phyloP scores from a whole-genome alignment of 495 filamentous ascomycete genomes.

The Xylaria cubensis region DNA sequence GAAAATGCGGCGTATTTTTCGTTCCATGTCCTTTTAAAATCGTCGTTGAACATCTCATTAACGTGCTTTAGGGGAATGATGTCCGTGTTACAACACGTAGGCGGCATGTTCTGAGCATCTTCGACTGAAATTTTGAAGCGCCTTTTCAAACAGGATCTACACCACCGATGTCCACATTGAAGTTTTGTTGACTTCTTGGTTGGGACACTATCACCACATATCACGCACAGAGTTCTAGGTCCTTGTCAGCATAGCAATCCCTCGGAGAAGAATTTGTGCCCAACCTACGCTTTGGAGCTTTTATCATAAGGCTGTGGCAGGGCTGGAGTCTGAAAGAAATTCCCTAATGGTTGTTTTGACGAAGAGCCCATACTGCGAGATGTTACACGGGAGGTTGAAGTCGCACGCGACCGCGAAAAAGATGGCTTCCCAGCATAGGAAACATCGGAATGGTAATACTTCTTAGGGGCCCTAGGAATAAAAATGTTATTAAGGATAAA shows the following conservation, averaged over 20 bases:
- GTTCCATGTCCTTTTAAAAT: conserved; percentile 81
- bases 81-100: conserved; percentile 74
- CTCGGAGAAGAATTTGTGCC: conserved; percentile 9
- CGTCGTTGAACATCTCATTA: conserved; percentile 71
- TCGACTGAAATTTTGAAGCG: conserved; percentile 74
- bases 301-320: conserved; percentile 39
- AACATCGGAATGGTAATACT: conserved; percentile 49
- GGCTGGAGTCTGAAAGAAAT: conserved; percentile 42
- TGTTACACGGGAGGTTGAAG: conserved; percentile 44
- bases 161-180: conserved; percentile 80
- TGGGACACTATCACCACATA: conserved; percentile 68
- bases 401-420: conserved; percentile 45
- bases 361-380: conserved; percentile 50
- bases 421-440: conserved; percentile 35
- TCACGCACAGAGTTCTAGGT: conserved; percentile 69
- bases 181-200: conserved; percentile 68
- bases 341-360: conserved; percentile 44
- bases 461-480: conserved; percentile 32
- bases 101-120: conserved; percentile 81
- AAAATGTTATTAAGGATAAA: conserved; percentile 2
- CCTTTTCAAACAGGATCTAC: conserved; percentile 72
- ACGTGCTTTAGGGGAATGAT: conserved; percentile 77
- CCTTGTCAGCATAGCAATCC: conserved; percentile 15
- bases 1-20: conserved; percentile 75
- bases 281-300: conserved; percentile 45